Evolutionary conservation across 306 rosid genomes (phyloP).

Genomic region (Vigna mungo): DNA sequence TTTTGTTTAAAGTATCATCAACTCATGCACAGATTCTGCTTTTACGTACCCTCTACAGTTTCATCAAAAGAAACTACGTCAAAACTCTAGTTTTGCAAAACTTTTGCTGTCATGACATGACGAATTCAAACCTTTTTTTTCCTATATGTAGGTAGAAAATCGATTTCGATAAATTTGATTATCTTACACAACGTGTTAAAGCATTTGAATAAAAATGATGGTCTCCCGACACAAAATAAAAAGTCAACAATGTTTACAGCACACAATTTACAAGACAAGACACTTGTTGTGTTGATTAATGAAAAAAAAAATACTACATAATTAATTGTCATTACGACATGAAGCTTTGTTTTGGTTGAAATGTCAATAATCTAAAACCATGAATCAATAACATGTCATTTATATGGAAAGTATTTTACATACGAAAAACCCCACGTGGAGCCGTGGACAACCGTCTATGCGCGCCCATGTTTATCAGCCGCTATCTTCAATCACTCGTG

Average conservation of each 20-base stretch:
- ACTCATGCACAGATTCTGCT: no score
- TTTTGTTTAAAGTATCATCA: no score
- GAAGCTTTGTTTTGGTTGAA: conserved; percentile 9
- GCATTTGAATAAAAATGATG: conserved; percentile 1
- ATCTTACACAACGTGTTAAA: neutral
- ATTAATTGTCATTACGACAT: neutral
- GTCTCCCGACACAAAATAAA: neutral
- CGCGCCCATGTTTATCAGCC: conserved; percentile 16
- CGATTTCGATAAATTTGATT: neutral
- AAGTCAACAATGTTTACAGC: conserved; percentile 9
- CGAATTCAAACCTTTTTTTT: neutral
- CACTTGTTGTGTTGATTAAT: conserved; percentile 17
- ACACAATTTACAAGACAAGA: conserved; percentile 16
- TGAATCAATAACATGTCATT: neutral
- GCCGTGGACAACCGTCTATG: conserved; percentile 35
- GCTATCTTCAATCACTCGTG: conserved; percentile 26
- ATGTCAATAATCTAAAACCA: neutral
- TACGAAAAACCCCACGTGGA: conserved; percentile 9
- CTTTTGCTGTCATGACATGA: neutral
- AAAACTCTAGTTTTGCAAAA: neutral
- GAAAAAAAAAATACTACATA: neutral
- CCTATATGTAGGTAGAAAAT: neutral
- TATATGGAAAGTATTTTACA: neutral
- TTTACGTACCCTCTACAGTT: neutral
- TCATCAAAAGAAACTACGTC: neutral